Percentiles rank a stretch among this genome's conserved stretches.
phyloP scores from a whole-genome alignment of 164 flowering plant species.

The Pachysandra terminalis region DNA sequence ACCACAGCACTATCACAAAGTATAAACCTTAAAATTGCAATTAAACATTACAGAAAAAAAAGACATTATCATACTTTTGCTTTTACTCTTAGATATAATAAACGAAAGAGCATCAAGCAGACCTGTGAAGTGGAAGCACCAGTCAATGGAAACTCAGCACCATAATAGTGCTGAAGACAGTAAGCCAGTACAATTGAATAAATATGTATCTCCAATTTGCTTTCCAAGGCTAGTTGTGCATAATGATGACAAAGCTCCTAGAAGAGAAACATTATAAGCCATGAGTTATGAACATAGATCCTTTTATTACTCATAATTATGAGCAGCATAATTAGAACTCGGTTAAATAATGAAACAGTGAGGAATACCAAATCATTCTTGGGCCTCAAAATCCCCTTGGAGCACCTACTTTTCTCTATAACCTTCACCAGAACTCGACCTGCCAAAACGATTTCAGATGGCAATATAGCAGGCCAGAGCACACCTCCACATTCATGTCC shows the following conservation, averaged over 20 bases:
- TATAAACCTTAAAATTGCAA: no score
- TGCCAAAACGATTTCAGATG: conserved; percentile 70
- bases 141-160: conserved; percentile 35
- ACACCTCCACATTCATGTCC: conserved; percentile 80
- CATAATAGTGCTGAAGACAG: conserved; percentile 51
- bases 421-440: conserved; percentile 62
- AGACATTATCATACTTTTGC: no score
- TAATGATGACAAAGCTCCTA: conserved; percentile 78
- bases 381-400: conserved; percentile 14
- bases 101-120: conserved; percentile 4
- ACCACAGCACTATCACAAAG: no score
- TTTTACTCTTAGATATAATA: no score
- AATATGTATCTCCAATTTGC: conserved; percentile 66
- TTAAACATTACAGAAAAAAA: no score
- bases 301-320: neutral
- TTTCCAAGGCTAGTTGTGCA: conserved; percentile 35
- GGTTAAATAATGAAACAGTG: conserved; percentile 3
- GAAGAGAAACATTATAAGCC: conserved; percentile 12
- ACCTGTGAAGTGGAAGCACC: conserved; percentile 54
- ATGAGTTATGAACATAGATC: conserved; percentile 1
- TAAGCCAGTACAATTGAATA: conserved; percentile 51
- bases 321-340: conserved; percentile 3
- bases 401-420: conserved; percentile 28
- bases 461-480: conserved; percentile 76
- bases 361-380: conserved; percentile 41